Percentiles rank a stretch among this genome's conserved stretches.
phyloP scores from a whole-genome alignment of 768 basidiomycete species.

The Chalciporus sphaerocephalus region DNA sequence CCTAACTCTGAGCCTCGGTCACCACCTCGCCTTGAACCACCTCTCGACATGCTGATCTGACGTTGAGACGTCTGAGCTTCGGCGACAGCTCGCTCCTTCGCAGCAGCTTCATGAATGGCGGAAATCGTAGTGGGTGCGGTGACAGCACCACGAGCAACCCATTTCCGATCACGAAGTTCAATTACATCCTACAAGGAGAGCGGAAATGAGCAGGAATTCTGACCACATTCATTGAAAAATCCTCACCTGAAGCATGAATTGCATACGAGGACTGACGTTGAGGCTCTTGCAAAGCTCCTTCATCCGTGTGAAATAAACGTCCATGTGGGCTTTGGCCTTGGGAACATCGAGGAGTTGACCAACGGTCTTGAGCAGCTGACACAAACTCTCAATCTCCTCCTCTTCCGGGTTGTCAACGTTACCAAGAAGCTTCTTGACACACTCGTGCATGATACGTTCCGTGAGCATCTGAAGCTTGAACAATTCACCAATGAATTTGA shows the following conservation, averaged over 20 bases:
- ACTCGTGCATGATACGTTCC: slow-evolving; percentile 97
- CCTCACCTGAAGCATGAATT: slow-evolving; percentile 91
- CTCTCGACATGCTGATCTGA: slow-evolving; percentile 78
- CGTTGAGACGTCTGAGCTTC: slow-evolving; percentile 59
- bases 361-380: slow-evolving; percentile 88
- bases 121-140: slow-evolving; percentile 86
- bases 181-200: slow-evolving; percentile 69
- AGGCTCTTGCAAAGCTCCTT: slow-evolving; percentile 69
- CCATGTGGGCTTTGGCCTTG: slow-evolving; percentile 83
- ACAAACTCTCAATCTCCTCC: slow-evolving; percentile 95
- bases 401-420: slow-evolving; percentile 96
- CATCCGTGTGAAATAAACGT: slow-evolving; percentile 92
- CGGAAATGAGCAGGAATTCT: not conserved
- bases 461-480: slow-evolving; percentile 99
- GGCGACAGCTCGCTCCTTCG: slow-evolving; percentile 71
- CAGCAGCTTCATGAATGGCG: slow-evolving; percentile 80
- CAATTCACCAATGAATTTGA: slow-evolving; percentile 96
- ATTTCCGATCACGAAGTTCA: slow-evolving; percentile 80
- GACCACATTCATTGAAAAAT: not conserved
- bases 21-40: slow-evolving; percentile 84
- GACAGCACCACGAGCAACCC: slow-evolving; percentile 67
- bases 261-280: slow-evolving; percentile 82
- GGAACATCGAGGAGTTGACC: slow-evolving; percentile 75
- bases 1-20: slow-evolving; percentile 61
- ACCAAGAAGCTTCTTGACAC: slow-evolving; percentile 89